Evolutionary conservation across 306 rosid species (phyloP).

Genomic region (Rosa rugosa): DNA sequence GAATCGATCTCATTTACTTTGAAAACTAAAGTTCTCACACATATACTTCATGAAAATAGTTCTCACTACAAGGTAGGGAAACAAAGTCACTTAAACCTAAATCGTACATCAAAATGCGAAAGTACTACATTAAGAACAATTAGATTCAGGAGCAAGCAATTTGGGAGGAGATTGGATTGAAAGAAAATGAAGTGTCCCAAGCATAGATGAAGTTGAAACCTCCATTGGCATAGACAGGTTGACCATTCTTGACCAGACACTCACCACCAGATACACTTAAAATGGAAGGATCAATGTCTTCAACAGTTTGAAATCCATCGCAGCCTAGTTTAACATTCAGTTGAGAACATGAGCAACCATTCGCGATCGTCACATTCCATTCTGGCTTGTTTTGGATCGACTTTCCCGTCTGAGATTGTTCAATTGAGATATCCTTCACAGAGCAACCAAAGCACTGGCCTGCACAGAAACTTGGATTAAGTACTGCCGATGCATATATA

Average conservation of each 20-base stretch:
- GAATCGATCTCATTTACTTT: neutral
- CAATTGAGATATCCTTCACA: constrained; percentile 3
- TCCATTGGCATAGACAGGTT: neutral
- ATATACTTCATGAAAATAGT: neutral
- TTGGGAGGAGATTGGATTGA: constrained; percentile 11
- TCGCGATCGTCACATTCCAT: constrained; percentile 37
- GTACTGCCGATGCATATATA: no score
- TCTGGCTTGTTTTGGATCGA: constrained; percentile 25
- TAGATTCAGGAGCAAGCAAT: constrained; percentile 10
- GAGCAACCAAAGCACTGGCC: neutral
- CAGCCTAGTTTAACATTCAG: constrained; percentile 24
- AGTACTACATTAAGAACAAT: neutral
- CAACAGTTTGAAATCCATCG: constrained; percentile 25
- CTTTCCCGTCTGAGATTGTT: constrained; percentile 30
- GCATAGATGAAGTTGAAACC: constrained; percentile 17
- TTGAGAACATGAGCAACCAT: constrained; percentile 33
- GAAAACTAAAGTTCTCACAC: neutral
- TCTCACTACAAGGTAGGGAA: neutral
- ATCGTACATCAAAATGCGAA: neutral
- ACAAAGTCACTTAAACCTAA: neutral
- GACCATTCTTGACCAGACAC: constrained; percentile 36
- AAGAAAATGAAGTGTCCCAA: constrained; percentile 10
- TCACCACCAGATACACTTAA: neutral
- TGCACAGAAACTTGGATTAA: neutral
- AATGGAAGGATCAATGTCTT: constrained; percentile 29